Evolutionary conservation across 2,329 filamentous ascomycete genomes (phyloP).

Genomic region (Cladophialophora bantiana): DNA sequence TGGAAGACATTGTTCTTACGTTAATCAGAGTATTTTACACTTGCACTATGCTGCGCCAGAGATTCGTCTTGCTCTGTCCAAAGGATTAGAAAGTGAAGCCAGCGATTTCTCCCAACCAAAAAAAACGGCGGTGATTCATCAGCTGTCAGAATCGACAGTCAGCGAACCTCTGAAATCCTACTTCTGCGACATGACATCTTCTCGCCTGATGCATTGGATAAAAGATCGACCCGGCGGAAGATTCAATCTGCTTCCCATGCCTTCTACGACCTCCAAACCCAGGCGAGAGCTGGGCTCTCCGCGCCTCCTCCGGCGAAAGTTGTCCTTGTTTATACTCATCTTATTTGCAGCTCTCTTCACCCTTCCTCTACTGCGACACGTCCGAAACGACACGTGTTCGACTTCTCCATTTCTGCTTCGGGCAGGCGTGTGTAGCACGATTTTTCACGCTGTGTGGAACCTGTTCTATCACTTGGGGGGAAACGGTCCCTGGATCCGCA

Average conservation of each 20-base stretch:
- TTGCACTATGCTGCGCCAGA: not conserved
- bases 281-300: constrained; percentile 4
- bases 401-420: constrained; percentile 17
- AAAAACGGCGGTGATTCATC: not conserved
- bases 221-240: not conserved
- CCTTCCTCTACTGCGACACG: constrained; percentile 13
- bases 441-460: constrained; percentile 50
- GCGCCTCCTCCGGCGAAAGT: constrained; percentile 11
- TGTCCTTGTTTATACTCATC: constrained; percentile 19
- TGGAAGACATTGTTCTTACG: not conserved
- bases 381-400: constrained; percentile 12
- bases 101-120: not conserved
- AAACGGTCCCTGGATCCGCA: constrained; percentile 63
- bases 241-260: constrained; percentile 12
- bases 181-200: not conserved
- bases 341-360: constrained; percentile 14
- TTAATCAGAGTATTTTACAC: not conserved
- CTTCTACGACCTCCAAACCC: constrained; percentile 4
- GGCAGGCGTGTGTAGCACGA: constrained; percentile 20
- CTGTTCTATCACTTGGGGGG: constrained; percentile 62
- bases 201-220: not conserved
- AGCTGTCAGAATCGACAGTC: not conserved
- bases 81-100: not conserved
- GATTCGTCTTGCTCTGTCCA: not conserved
- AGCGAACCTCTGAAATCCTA: not conserved